phyloP scores from a whole-genome alignment of 345 rosid species.

The Citrus sp. region DNA sequence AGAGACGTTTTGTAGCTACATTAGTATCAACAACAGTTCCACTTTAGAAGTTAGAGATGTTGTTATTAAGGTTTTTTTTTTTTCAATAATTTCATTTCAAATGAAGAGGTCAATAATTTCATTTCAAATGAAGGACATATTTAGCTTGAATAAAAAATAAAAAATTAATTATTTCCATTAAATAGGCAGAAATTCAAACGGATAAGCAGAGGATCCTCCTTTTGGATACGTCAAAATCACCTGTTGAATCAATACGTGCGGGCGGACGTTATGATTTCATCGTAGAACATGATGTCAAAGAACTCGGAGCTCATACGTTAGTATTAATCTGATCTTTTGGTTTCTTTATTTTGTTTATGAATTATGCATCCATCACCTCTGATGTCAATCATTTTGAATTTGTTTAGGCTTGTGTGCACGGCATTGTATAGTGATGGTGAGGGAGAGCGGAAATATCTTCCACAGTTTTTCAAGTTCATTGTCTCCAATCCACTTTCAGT shows the following conservation, averaged over 20 bases:
- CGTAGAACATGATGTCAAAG: conserved; percentile 97
- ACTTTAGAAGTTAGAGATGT: conserved; percentile 81
- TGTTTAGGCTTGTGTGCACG: conserved; percentile 81
- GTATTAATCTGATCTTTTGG: not conserved
- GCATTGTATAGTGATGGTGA: conserved; percentile 85
- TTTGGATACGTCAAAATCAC: conserved; percentile 78
- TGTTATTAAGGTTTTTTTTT: conserved; percentile 53
- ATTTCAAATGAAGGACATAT: not conserved
- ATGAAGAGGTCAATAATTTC: not conserved
- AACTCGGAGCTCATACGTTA: conserved; percentile 98
- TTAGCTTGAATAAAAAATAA: not conserved
- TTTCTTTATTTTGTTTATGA: not conserved
- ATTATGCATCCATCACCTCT: not conserved
- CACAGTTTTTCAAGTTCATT: conserved; percentile 90
- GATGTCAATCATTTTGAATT: not conserved
- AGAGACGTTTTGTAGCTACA: conserved; percentile 89
- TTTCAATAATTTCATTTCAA: not conserved
- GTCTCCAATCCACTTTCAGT: conserved; percentile 94
- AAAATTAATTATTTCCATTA: not conserved
- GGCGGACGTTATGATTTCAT: conserved; percentile 95
- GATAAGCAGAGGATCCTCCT: conserved; percentile 89
- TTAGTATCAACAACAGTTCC: conserved; percentile 89
- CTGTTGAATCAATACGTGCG: conserved; percentile 81
- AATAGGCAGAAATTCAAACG: conserved; percentile 95
- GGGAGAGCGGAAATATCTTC: conserved; percentile 90